Conservation (phyloP, 1,139 yeast species). For the Yamadazyma blattariae region DNA sequence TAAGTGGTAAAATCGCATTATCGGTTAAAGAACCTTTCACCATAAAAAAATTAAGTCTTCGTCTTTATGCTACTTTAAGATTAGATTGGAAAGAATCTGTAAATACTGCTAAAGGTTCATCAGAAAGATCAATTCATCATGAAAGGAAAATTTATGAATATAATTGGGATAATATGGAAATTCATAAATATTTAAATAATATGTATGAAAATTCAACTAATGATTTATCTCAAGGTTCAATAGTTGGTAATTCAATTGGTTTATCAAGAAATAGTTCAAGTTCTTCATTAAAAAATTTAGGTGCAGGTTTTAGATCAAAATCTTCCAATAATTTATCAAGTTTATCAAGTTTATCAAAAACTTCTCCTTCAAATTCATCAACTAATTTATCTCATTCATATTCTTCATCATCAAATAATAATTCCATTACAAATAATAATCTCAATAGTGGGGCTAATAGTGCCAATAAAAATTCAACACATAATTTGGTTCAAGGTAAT, state of each 20-base stretch:
- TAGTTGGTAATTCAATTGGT: slow-evolving; percentile 9
- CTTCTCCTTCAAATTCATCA: slow-evolving; percentile 14
- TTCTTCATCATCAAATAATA: not conserved
- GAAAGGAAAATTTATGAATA: slow-evolving; percentile 72
- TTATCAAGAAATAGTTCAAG: slow-evolving; percentile 28
- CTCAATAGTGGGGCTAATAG: slow-evolving; percentile 12
- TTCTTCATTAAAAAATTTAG: slow-evolving; percentile 33
- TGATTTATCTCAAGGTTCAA: not conserved
- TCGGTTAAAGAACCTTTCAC: slow-evolving; percentile 74
- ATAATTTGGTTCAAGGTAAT: slow-evolving; percentile 64
- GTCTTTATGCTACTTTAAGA: slow-evolving; percentile 62
- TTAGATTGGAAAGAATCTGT: slow-evolving; percentile 56
- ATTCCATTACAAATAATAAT: no score
- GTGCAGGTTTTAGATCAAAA: slow-evolving; percentile 30
- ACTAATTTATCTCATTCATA: slow-evolving; percentile 7
- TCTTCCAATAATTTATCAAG: slow-evolving; percentile 26
- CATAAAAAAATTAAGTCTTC: slow-evolving; percentile 59
- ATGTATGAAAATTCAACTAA: slow-evolving; percentile 24
- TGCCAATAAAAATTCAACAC: slow-evolving; percentile 9
- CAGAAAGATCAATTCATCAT: slow-evolving; percentile 52
- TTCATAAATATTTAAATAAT: slow-evolving; percentile 30
- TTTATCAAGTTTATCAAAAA: slow-evolving; percentile 6
- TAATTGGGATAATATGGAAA: slow-evolving; percentile 69
- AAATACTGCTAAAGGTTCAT: slow-evolving; percentile 42
- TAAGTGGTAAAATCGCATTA: slow-evolving; percentile 76